These are phyloP conservation scores for Geotrichum klebahnii DNA, from an alignment of 1,139 yeast genomes.

Conservation along the genomic window DNA sequence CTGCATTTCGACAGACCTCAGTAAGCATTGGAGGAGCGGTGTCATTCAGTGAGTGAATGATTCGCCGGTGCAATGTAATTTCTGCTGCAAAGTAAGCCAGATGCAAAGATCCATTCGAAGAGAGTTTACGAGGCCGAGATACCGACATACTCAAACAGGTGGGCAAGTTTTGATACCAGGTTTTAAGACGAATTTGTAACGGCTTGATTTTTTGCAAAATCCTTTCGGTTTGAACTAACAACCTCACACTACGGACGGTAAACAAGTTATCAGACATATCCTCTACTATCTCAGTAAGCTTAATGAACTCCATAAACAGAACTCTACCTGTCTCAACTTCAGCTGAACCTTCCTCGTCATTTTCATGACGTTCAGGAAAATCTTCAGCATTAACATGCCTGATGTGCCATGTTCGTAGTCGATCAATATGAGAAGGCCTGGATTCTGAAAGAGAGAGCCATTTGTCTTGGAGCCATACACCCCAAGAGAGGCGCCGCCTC, in stretches of 20 bases:
- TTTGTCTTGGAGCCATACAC: conserved; percentile 82
- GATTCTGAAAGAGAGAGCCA: conserved; percentile 79
- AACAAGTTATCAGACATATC: conserved; percentile 69
- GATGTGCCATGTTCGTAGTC: conserved; percentile 27
- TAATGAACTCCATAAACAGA: conserved; percentile 65
- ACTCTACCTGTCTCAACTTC: conserved; percentile 71
- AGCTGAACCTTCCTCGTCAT: conserved; percentile 48
- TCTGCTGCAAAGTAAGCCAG: conserved; percentile 85
- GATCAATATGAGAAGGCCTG: conserved; percentile 63
- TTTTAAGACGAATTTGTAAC: conserved; percentile 66
- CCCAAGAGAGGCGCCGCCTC: conserved; percentile 85
- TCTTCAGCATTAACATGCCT: conserved; percentile 35
- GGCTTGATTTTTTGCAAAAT: conserved; percentile 79
- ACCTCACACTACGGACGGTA: conserved; percentile 61
- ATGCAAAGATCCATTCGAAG: conserved; percentile 68
- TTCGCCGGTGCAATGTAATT: conserved; percentile 74
- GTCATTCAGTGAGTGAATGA: conserved; percentile 52
- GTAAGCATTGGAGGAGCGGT: conserved; percentile 49
- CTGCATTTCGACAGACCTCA: conserved; percentile 76
- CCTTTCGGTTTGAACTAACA: conserved; percentile 54
- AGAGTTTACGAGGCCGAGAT: conserved; percentile 32
- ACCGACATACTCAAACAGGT: conserved; percentile 58
- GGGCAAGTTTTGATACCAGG: conserved; percentile 84
- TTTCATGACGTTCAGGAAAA: conserved; percentile 38
- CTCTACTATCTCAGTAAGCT: conserved; percentile 63